Conservation (phyloP, 768 basidiomycete species). For the Boletus edulis region DNA sequence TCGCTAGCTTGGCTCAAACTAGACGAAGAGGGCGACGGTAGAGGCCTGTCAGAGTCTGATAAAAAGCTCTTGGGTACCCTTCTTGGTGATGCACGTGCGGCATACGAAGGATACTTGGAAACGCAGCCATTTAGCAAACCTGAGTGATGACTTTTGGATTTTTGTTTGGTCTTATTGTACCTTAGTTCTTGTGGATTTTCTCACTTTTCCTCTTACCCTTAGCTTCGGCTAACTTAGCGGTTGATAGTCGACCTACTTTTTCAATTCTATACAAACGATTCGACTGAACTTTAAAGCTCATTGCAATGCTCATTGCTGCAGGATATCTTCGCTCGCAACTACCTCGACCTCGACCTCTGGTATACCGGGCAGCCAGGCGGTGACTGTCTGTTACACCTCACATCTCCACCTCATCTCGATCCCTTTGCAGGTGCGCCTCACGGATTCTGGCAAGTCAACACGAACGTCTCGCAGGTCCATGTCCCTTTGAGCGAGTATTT, state of each 20-base stretch:
- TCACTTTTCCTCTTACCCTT: too few relatives aligned
- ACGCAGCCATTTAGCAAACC: not conserved
- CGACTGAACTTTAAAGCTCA: too few relatives aligned
- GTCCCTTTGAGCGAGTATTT: not conserved
- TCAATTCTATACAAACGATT: too few relatives aligned
- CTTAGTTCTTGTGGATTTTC: too few relatives aligned
- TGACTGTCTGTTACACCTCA: too few relatives aligned
- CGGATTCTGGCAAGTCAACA: conserved; percentile 13
- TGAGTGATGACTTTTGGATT: not conserved
- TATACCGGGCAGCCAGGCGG: too few relatives aligned
- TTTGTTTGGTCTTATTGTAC: not conserved
- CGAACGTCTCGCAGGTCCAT: conserved; percentile 20
- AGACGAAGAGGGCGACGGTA: not conserved
- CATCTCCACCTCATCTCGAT: not conserved
- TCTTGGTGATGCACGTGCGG: conserved; percentile 15
- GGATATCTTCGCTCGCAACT: too few relatives aligned
- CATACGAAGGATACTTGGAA: conserved; percentile 9
- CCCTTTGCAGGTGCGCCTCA: not conserved
- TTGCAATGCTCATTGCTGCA: too few relatives aligned
- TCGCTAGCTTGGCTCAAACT: conserved; percentile 1
- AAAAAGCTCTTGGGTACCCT: conserved; percentile 11
- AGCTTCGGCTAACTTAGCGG: too few relatives aligned
- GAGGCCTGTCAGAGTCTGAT: not conserved
- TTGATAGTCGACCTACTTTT: too few relatives aligned
- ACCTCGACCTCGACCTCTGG: too few relatives aligned